Evolutionary conservation across 345 rosid genomes (phyloP).

Genomic region (Noccaea caerulescens): DNA sequence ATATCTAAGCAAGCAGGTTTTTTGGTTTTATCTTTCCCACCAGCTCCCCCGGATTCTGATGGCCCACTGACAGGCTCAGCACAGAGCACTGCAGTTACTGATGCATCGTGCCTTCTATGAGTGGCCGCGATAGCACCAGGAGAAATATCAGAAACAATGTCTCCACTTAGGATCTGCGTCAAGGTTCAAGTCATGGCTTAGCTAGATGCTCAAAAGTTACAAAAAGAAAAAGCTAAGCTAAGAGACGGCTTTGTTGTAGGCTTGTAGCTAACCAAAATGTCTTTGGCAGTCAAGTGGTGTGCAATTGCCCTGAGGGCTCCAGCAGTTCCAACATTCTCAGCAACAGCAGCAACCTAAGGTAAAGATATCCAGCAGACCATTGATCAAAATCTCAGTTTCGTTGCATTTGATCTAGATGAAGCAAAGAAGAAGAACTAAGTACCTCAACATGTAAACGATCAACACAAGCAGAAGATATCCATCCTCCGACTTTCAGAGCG

Average conservation of each 20-base stretch:
- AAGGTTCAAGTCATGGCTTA: constrained; percentile 29
- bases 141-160: constrained; percentile 96
- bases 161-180: constrained; percentile 90
- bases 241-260: constrained; percentile 26
- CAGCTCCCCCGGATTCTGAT: constrained; percentile 68
- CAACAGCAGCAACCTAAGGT: constrained; percentile 83
- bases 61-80: constrained; percentile 80
- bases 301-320: constrained; percentile 94
- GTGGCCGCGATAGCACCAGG: constrained; percentile 90
- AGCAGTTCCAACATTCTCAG: constrained; percentile 92
- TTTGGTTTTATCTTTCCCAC: constrained; percentile 89
- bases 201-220: constrained; percentile 14
- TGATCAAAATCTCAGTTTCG: not conserved
- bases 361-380: not conserved
- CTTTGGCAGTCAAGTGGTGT: constrained; percentile 84
- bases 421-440: constrained; percentile 6
- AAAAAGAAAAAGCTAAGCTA: constrained; percentile 18
- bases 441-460: constrained; percentile 97
- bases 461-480: constrained; percentile 87
- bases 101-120: constrained; percentile 92
- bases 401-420: constrained; percentile 15
- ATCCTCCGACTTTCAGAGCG: constrained; percentile 79
- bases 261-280: constrained; percentile 72
- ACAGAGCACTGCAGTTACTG: constrained; percentile 89
- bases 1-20: constrained; percentile 77